These are phyloP conservation scores for Starmerella sp. DNA, from an alignment of 805 yeast species.

Conservation along the genomic window DNA sequence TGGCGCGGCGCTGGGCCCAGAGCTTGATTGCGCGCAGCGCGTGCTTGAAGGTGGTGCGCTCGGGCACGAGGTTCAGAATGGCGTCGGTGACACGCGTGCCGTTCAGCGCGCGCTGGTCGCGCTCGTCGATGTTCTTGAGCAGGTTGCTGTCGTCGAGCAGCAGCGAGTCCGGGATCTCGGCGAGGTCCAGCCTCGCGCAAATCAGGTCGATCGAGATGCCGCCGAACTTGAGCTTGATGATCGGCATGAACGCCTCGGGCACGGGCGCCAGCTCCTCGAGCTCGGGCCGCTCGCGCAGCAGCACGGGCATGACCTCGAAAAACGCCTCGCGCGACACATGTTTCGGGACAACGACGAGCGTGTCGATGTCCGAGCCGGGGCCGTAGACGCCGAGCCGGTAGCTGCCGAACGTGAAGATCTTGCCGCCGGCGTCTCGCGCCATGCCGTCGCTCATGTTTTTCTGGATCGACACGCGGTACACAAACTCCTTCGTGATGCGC, in stretches of 20 bases:
- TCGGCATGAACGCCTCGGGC: conserved; percentile 97
- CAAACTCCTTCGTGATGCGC: conserved; percentile 66
- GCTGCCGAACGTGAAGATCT: conserved; percentile 91
- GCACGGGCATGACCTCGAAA: conserved; percentile 63
- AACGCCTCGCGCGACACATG: conserved; percentile 87
- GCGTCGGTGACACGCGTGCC: conserved; percentile 98
- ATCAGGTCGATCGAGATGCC: conserved; percentile 92
- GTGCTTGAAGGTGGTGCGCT: conserved; percentile 82
- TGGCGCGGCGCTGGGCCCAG: conserved; percentile 94
- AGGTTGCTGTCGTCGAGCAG: conserved; percentile 76
- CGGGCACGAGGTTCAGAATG: conserved; percentile 78
- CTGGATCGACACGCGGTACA: conserved; percentile 61
- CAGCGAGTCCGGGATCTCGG: conserved; percentile 67
- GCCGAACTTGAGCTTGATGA: conserved; percentile 74
- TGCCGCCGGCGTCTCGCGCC: conserved; percentile 97
- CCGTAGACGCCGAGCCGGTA: conserved; percentile 93
- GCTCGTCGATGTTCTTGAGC: conserved; percentile 78
- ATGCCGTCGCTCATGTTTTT: conserved; percentile 95
- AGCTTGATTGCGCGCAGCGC: conserved; percentile 85
- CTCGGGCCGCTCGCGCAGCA: conserved; percentile 65
- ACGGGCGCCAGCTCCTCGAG: conserved; percentile 85
- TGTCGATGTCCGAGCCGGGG: conserved; percentile 96
- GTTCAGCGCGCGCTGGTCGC: conserved; percentile 77
- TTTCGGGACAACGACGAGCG: conserved; percentile 92
- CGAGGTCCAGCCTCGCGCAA: conserved; percentile 70